Conservation (phyloP, 345 rosid species). For the Lepidium aucheri region DNA sequence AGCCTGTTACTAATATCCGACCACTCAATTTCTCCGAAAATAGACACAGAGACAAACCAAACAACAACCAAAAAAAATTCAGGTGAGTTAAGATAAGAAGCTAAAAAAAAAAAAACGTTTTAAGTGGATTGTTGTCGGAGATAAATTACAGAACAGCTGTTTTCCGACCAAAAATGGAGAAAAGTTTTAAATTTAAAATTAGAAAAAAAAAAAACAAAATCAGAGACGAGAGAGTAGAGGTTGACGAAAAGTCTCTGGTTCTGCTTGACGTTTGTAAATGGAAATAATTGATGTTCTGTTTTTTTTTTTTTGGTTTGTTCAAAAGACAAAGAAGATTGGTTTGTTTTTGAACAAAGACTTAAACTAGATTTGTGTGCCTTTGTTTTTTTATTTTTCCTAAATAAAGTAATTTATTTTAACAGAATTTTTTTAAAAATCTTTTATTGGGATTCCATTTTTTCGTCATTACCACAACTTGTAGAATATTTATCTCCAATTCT, state of each 20-base stretch:
- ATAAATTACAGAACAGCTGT: constrained; percentile 18
- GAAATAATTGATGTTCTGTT: too few relatives aligned
- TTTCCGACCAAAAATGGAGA: constrained; percentile 14
- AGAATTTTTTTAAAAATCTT: too few relatives aligned
- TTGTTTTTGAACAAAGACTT: constrained; percentile 21
- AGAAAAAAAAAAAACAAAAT: too few relatives aligned
- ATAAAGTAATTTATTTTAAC: constrained; percentile 18
- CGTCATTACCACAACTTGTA: constrained; percentile 8
- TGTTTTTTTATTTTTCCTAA: constrained; percentile 5
- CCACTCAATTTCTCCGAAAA: too few relatives aligned
- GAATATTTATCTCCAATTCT: background rate
- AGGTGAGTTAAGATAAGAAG: constrained; percentile 10
- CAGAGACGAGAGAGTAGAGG: too few relatives aligned
- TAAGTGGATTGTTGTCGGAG: constrained; percentile 18
- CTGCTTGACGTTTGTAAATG: too few relatives aligned
- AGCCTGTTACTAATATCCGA: too few relatives aligned
- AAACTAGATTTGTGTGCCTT: constrained; percentile 28
- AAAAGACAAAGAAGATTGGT: constrained; percentile 11
- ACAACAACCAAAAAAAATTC: background rate
- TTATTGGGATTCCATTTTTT: background rate
- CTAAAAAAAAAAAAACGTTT: background rate
- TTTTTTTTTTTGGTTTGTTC: background rate
- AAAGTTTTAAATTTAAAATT: background rate
- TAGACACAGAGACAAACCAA: constrained; percentile 4
- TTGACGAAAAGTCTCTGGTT: too few relatives aligned